These are phyloP conservation scores for Leishmania lainsoni DNA, from an alignment of 208 protist genomes.

Conservation along the genomic window DNA sequence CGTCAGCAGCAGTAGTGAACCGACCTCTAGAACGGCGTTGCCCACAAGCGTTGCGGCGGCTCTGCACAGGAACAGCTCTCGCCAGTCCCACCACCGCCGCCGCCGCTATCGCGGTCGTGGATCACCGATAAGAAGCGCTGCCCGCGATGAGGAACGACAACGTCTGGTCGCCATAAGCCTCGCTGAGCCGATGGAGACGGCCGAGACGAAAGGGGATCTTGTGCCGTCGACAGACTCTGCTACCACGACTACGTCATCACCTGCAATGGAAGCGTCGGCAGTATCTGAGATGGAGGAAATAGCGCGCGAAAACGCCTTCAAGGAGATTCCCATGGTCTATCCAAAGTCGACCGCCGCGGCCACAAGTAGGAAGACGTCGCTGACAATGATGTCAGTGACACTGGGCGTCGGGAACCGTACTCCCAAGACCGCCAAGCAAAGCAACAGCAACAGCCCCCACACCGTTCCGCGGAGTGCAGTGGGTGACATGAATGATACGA, in stretches of 20 bases:
- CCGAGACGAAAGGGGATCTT: background rate
- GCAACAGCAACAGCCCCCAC: background rate
- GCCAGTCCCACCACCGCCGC: background rate
- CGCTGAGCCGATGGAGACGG: background rate
- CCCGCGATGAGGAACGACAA: constrained; percentile 23
- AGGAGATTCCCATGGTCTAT: background rate
- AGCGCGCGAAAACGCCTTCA: background rate
- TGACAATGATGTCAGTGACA: constrained; percentile 24
- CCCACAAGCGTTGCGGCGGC: background rate
- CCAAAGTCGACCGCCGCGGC: constrained; percentile 17
- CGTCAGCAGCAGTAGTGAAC: constrained; percentile 12
- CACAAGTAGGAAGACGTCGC: constrained; percentile 24
- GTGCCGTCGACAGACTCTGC: background rate
- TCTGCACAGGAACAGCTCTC: background rate
- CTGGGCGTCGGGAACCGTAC: constrained; percentile 16
- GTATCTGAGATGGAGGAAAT: background rate
- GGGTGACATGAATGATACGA: background rate
- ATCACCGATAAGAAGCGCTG: constrained; percentile 7
- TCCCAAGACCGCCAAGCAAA: background rate
- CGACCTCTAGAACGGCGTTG: background rate
- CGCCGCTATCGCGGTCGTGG: background rate
- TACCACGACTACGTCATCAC: background rate
- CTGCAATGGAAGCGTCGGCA: background rate
- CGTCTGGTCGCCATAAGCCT: constrained; percentile 14
- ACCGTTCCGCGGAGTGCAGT: background rate